A percentile compares a stretch with the other conserved stretches of the same genome.
These are phyloP conservation scores for Bruguiera sexangula DNA, from an alignment of 345 rosid species.

Conservation along the genomic window DNA sequence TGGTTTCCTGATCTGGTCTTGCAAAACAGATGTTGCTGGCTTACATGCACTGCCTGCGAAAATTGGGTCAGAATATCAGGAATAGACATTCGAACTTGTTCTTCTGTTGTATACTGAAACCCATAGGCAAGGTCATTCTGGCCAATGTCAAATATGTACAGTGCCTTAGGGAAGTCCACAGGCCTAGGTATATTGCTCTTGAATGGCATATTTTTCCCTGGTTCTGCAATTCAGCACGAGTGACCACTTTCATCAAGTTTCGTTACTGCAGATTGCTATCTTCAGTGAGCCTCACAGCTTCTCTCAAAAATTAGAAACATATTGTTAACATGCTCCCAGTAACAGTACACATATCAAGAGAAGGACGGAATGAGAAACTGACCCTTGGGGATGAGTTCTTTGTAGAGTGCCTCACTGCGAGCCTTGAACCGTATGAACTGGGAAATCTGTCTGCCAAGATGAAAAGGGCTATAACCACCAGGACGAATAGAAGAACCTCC, in stretches of 20 bases:
- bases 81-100: constrained; percentile 51
- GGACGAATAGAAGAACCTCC: constrained; percentile 70
- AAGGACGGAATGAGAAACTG: constrained; percentile 3
- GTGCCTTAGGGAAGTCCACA: constrained; percentile 60
- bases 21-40: neutral
- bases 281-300: neutral
- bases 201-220: constrained; percentile 20
- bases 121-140: constrained; percentile 67
- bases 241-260: neutral
- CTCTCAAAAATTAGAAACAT: neutral
- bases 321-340: too few relatives aligned
- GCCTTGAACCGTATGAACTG: constrained; percentile 58
- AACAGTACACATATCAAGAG: too few relatives aligned
- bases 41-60: constrained; percentile 49
- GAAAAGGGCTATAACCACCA: constrained; percentile 53
- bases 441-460: constrained; percentile 59
- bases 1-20: neutral
- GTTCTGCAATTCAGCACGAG: constrained; percentile 2
- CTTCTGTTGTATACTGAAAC: constrained; percentile 36
- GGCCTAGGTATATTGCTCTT: constrained; percentile 56
- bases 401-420: constrained; percentile 39
- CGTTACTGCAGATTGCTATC: neutral
- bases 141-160: constrained; percentile 67
- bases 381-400: constrained; percentile 32
- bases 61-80: constrained; percentile 46